Evolutionary conservation across 2,329 filamentous ascomycete species (phyloP).

Genomic region (Colletotrichum viniferum): DNA sequence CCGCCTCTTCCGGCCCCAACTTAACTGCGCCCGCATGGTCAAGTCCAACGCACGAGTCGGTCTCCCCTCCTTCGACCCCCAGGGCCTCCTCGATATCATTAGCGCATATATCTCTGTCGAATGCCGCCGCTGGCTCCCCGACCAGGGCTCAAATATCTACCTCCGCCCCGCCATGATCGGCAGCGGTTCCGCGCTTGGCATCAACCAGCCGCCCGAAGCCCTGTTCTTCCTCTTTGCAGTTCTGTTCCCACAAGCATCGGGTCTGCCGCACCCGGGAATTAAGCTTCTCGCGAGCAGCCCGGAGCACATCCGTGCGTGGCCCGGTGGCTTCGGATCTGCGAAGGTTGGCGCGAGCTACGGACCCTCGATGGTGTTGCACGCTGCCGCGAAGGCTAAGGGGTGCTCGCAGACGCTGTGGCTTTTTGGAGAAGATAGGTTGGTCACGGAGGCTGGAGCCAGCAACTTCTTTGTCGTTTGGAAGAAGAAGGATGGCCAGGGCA

Average conservation of each 20-base stretch:
- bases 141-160: constrained; percentile 64
- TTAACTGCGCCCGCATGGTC: constrained; percentile 62
- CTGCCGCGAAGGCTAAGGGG: constrained; percentile 54
- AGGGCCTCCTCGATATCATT: constrained; percentile 68
- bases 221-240: constrained; percentile 66
- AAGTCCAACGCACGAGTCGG: constrained; percentile 60
- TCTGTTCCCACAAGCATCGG: constrained; percentile 23
- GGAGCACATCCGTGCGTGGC: constrained; percentile 30
- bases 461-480: constrained; percentile 68
- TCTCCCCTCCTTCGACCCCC: constrained; percentile 66
- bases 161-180: constrained; percentile 71
- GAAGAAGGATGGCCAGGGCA: constrained; percentile 45
- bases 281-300: not conserved
- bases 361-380: constrained; percentile 59
- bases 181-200: constrained; percentile 63
- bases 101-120: constrained; percentile 60
- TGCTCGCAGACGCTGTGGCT: constrained; percentile 69
- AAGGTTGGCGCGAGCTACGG: constrained; percentile 70
- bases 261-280: not conserved
- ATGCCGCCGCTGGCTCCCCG: constrained; percentile 65
- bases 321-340: constrained; percentile 65
- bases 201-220: constrained; percentile 67
- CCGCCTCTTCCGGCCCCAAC: constrained; percentile 68
- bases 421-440: constrained; percentile 57
- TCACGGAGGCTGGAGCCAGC: constrained; percentile 66